These are phyloP conservation scores for Leccinum solheimii DNA, from an alignment of 1,284 basidiomycete species.

Conservation along the genomic window DNA sequence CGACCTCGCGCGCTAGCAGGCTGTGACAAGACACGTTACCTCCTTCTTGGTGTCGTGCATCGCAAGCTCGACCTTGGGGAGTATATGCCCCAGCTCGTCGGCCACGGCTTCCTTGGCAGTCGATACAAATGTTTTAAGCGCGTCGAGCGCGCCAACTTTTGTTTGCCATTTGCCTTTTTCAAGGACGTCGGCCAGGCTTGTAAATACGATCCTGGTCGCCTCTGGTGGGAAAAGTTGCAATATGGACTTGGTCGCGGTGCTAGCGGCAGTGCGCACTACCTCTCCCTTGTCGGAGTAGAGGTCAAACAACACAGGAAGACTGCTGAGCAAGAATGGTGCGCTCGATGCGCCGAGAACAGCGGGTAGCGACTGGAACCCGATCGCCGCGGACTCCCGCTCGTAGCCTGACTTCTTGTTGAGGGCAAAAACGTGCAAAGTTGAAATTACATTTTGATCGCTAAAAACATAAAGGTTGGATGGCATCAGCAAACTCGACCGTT, in stretches of 20 bases:
- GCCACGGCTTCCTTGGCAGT: slow-evolving; percentile 82
- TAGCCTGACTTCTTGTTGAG: slow-evolving; percentile 89
- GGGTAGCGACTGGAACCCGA: slow-evolving; percentile 81
- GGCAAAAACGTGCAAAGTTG: slow-evolving; percentile 70
- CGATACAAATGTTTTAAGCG: slow-evolving; percentile 73
- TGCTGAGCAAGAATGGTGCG: slow-evolving; percentile 82
- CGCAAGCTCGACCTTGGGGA: slow-evolving; percentile 86
- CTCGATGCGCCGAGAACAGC: slow-evolving; percentile 71
- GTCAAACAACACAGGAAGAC: slow-evolving; percentile 80
- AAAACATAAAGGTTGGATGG: neutral
- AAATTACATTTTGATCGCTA: slow-evolving; percentile 65
- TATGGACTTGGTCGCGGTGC: slow-evolving; percentile 82
- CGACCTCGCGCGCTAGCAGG: slow-evolving; percentile 16
- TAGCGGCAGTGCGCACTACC: slow-evolving; percentile 83
- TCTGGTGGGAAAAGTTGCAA: slow-evolving; percentile 86
- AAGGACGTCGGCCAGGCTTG: slow-evolving; percentile 70
- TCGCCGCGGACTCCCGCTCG: slow-evolving; percentile 89
- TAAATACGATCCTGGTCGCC: slow-evolving; percentile 75
- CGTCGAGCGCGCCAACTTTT: slow-evolving; percentile 93
- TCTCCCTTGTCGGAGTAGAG: slow-evolving; percentile 95
- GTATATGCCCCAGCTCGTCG: slow-evolving; percentile 77
- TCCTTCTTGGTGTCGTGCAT: slow-evolving; percentile 99
- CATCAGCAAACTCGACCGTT: slow-evolving; percentile 6
- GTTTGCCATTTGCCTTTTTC: slow-evolving; percentile 92
- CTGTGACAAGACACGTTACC: slow-evolving; percentile 42